Percentiles rank a stretch among this genome's conserved stretches.
Evolutionary conservation across 306 rosid species (phyloP).

Genomic region (Castanea sativa): DNA sequence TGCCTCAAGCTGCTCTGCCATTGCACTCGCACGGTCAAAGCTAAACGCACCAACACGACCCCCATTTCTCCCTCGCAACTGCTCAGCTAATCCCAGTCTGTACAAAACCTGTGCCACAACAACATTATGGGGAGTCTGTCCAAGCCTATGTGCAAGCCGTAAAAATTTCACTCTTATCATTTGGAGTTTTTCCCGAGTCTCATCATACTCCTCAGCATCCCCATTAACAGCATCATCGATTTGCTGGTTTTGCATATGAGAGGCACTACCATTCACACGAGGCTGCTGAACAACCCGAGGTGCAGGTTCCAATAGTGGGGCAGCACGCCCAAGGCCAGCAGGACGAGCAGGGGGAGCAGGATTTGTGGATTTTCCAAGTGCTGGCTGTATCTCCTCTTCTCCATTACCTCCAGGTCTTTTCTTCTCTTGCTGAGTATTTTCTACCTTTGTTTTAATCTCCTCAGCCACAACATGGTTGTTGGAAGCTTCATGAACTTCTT

Average conservation of each 20-base stretch:
- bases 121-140: constrained; percentile 99
- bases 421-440: constrained; percentile 35
- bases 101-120: constrained; percentile 99
- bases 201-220: constrained; percentile 86
- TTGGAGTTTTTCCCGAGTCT: constrained; percentile 96
- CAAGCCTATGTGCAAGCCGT: constrained; percentile 91
- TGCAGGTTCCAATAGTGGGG: constrained; percentile 76
- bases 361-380: constrained; percentile 45
- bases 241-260: constrained; percentile 64
- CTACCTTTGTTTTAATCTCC: constrained; percentile 41
- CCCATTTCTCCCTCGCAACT: constrained; percentile 92
- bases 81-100: constrained; percentile 93
- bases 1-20: constrained; percentile 98
- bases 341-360: constrained; percentile 61
- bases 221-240: constrained; percentile 69
- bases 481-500: constrained; percentile 19
- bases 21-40: constrained; percentile 98
- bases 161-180: constrained; percentile 94
- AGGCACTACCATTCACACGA: constrained; percentile 65
- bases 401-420: constrained; percentile 30
- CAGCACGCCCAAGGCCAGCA: constrained; percentile 88
- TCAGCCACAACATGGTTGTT: constrained; percentile 31
- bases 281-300: constrained; percentile 72
- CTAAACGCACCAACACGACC: constrained; percentile 98
- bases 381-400: constrained; percentile 32